phyloP scores from a whole-genome alignment of 495 filamentous ascomycete genomes.

The Penicillium riverlandense region DNA sequence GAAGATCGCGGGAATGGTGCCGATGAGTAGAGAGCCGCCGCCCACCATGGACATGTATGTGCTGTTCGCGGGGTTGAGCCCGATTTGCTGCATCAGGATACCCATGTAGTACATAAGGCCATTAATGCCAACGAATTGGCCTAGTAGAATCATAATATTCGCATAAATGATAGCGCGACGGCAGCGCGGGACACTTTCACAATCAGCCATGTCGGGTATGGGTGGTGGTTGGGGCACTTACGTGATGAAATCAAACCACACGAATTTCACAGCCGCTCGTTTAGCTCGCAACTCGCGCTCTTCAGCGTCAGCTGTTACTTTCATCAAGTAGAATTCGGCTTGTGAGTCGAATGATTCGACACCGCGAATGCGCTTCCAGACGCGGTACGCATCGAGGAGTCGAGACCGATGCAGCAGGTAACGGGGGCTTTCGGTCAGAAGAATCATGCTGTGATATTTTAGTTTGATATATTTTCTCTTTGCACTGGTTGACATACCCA shows the following conservation, averaged over 20 bases:
- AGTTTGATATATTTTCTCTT: too few species aligned
- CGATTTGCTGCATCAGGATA: conserved; percentile 48
- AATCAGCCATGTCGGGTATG: too few species aligned
- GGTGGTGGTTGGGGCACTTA: conserved; percentile 16
- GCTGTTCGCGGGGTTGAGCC: conserved; percentile 41
- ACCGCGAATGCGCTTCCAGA: conserved; percentile 56
- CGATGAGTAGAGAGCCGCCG: conserved; percentile 49
- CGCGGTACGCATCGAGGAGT: conserved; percentile 42
- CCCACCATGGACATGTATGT: conserved; percentile 59
- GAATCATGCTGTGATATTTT: conserved; percentile 35
- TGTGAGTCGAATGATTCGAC: conserved; percentile 39
- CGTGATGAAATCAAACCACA: conserved; percentile 59
- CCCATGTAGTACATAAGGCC: conserved; percentile 60
- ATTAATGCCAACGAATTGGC: conserved; percentile 56
- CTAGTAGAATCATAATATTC: conserved; percentile 55
- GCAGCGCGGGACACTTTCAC: conserved; percentile 21
- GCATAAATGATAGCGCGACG: conserved; percentile 55
- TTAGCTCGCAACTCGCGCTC: conserved; percentile 25
- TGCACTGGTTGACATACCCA: conserved; percentile 2
- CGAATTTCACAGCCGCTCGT: conserved; percentile 27
- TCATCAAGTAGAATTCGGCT: conserved; percentile 56
- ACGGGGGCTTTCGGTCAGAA: conserved; percentile 51
- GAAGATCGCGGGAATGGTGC: conserved; percentile 51
- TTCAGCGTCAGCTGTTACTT: conserved; percentile 44
- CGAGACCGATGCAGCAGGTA: conserved; percentile 49